Evolutionary conservation across 257 asterid species (phyloP).

Genomic region (Solanum neorickii): DNA sequence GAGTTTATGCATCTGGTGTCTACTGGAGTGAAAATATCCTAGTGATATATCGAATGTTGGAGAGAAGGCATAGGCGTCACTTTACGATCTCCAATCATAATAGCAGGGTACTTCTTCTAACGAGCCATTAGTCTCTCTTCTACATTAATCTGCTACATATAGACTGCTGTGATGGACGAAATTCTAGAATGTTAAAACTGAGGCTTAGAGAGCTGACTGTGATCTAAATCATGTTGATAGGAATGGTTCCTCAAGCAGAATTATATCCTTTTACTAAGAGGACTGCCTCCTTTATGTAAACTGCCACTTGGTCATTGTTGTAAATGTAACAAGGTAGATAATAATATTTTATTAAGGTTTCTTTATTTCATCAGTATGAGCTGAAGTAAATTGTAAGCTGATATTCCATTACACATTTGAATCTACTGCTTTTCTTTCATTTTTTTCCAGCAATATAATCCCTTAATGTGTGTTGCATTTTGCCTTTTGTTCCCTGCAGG

Average conservation of each 20-base stretch:
- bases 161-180: neutral
- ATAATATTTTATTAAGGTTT: neutral
- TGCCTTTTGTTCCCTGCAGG: neutral
- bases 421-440: neutral
- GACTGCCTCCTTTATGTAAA: neutral
- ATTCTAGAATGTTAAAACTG: neutral
- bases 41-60: neutral
- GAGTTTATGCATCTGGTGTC: neutral
- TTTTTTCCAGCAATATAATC: neutral
- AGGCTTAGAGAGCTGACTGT: neutral
- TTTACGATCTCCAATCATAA: neutral
- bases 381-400: neutral
- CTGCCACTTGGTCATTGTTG: neutral
- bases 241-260: neutral
- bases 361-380: neutral
- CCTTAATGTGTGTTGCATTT: neutral
- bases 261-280: neutral
- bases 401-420: neutral
- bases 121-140: neutral
- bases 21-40: neutral
- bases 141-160: neutral
- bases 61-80: neutral
- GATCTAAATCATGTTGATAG: neutral
- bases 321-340: neutral
- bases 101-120: neutral